Base-by-base conservation (phyloP, 2,329 filamentous ascomycete genomes). In the Onygenales sp. region DNA sequence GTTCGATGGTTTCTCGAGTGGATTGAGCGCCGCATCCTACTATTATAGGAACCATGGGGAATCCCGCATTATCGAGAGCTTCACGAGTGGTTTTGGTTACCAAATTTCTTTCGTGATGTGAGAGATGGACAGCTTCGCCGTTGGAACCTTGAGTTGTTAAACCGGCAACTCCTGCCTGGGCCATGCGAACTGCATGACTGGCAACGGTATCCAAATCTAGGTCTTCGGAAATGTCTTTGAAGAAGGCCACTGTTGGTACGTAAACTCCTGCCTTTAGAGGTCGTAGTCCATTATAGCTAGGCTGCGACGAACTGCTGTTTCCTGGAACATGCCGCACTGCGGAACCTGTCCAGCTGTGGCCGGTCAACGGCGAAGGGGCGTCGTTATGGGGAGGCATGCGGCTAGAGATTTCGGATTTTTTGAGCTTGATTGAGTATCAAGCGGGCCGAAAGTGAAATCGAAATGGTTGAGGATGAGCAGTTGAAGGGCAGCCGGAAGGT, bases 121-220 rank as follows among this genome's bases (percentile, higher is more conserved):
- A 87, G 63, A 91, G 84, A 75, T 95, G 89, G 53, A 89, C 86
- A 27, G 89, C 89, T 75, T 95, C 89, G 56, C 89, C 89, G 71
- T 94, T 95, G 61, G 89, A 94, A 57, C 90, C 89, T 85, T 93
- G 89, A 60, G 85, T 86, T 43, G 93, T 87, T 31, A 95, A 79
- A 38, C 89, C 89, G 47, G 84, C 87, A 9, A 95, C 81, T 7
- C 90, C 90, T 54, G 83, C 86, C 66, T 83, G 77, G 41, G 84
- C 86, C 47, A 95, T 82, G 47, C 89, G 85, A 60, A 87, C 82
- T 27, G 87, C 86, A 67, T 95, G 89, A 66, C 81, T 85, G 72
- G 88, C 87, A 73, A 93, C 87, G 55, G 81, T 80, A 38, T 86
- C 78, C 58, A 91, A 82, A 66, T 95, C 89, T 63, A 95, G 79